A percentile compares a stretch with the other conserved stretches of the same genome.
Conservation (phyloP, 2,329 filamentous ascomycete species). For the Arthrinium phaeospermum region DNA sequence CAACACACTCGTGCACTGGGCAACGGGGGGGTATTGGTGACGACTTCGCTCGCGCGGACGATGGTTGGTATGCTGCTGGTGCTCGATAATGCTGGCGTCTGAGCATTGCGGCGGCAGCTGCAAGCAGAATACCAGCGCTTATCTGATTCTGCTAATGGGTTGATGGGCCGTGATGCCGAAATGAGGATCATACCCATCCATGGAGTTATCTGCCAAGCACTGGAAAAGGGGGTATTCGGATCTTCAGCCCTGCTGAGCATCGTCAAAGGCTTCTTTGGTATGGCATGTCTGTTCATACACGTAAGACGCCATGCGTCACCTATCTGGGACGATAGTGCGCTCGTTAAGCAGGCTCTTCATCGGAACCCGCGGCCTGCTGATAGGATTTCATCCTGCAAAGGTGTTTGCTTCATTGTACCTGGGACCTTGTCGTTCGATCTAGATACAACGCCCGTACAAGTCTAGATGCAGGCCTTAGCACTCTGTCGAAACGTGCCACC, state of each 20-base stretch:
- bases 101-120: background rate
- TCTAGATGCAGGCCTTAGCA: background rate
- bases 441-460: background rate
- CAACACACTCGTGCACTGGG: background rate
- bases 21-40: background rate
- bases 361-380: slow-evolving; percentile 4
- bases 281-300: background rate
- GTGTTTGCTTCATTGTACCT: background rate
- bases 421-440: background rate
- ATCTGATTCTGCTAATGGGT: background rate
- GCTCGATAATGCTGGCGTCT: background rate
- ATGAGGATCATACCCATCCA: background rate
- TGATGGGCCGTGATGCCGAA: background rate
- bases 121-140: background rate
- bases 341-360: background rate
- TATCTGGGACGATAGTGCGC: background rate
- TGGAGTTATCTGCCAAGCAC: background rate
- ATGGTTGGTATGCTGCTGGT: too few species aligned
- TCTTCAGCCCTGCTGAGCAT: background rate
- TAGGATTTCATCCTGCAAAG: background rate
- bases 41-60: background rate
- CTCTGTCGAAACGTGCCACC: background rate
- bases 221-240: background rate
- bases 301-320: background rate
- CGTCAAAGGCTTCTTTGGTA: background rate